Evolutionary conservation across 768 basidiomycete species (phyloP).

Genomic region (Lyophyllum decastes): DNA sequence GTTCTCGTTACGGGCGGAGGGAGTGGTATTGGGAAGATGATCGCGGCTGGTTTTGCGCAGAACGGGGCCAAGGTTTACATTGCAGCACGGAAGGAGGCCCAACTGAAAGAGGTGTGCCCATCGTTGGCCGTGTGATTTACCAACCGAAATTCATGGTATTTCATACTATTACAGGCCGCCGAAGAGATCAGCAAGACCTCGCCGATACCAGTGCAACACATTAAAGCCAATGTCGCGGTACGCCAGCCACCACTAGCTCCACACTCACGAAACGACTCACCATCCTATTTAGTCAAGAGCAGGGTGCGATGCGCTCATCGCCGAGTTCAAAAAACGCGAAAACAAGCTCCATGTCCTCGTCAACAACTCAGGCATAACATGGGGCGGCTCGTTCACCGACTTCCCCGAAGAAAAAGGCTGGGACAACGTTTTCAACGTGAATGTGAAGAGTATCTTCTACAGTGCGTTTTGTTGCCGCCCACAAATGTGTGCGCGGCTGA

Average conservation of each 20-base stretch:
- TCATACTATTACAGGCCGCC: conserved; percentile 36
- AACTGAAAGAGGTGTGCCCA: conserved; percentile 66
- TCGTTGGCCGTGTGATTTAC: not conserved
- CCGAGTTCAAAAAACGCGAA: conserved; percentile 69
- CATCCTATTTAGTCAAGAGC: conserved; percentile 57
- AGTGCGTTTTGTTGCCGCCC: conserved; percentile 40
- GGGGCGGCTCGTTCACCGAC: conserved; percentile 71
- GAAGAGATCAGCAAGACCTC: conserved; percentile 62
- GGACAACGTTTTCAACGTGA: conserved; percentile 82
- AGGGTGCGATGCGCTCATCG: conserved; percentile 74
- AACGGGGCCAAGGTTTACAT: conserved; percentile 92
- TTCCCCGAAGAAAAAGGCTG: conserved; percentile 84
- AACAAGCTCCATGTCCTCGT: conserved; percentile 78
- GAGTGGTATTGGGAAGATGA: conserved; percentile 83
- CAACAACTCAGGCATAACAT: conserved; percentile 81
- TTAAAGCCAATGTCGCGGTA: conserved; percentile 75
- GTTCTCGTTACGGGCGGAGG: conserved; percentile 84
- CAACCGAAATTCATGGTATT: not conserved
- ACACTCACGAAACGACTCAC: not conserved
- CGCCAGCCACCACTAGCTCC: conserved; percentile 26
- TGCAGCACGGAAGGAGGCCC: conserved; percentile 79
- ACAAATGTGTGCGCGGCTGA: not conserved
- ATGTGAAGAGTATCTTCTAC: conserved; percentile 87
- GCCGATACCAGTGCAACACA: conserved; percentile 66
- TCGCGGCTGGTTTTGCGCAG: conserved; percentile 78